Percentiles rank a stretch among this genome's conserved stretches.
Evolutionary conservation across 306 rosid species (phyloP).

Genomic region (Gynostemma pentaphyllum): DNA sequence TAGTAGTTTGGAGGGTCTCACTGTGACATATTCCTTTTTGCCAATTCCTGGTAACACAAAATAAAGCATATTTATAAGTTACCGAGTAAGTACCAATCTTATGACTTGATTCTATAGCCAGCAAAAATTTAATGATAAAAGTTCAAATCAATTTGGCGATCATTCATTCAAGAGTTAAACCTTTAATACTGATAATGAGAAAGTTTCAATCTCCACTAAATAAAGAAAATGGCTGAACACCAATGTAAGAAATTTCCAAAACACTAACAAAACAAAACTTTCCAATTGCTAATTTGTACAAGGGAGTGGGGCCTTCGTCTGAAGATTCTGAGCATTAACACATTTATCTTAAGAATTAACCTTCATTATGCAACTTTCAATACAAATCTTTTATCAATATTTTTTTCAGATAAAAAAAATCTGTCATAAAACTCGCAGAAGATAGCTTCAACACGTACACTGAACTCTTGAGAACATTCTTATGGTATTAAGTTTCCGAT

Average conservation of each 20-base stretch:
- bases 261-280: not conserved
- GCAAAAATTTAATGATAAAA: not conserved
- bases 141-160: not conserved
- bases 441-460: not conserved
- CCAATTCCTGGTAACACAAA: constrained; percentile 35
- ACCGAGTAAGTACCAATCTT: not conserved
- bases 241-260: not conserved
- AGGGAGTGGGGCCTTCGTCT: not conserved
- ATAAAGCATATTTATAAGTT: constrained; percentile 2
- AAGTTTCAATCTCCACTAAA: not conserved
- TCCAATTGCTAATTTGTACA: not conserved
- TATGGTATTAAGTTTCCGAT: too few species aligned
- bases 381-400: not conserved
- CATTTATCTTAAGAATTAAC: not conserved
- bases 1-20: constrained; percentile 44
- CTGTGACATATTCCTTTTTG: constrained; percentile 28
- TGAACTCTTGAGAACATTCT: not conserved
- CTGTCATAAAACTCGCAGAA: not conserved
- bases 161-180: not conserved
- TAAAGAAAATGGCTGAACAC: not conserved
- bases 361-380: not conserved
- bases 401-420: not conserved
- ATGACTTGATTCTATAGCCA: not conserved
- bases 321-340: not conserved
- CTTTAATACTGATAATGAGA: not conserved